Conservation (phyloP, 169 alveolate genomes). For the Cryptosporidium ryanae region DNA sequence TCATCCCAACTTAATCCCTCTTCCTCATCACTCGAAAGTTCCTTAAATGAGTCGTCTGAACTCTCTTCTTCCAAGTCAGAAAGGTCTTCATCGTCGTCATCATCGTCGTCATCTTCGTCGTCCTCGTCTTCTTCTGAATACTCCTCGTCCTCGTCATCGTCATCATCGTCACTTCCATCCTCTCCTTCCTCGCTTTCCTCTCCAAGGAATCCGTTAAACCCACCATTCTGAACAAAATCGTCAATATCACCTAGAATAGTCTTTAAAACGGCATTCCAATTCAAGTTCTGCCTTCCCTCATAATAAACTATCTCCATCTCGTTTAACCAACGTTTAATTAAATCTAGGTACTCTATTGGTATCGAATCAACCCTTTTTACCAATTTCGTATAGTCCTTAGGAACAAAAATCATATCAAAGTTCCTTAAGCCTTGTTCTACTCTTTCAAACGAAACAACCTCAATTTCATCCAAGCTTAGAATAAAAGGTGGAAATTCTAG, state of each 20-base stretch:
- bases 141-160: constrained; percentile 86
- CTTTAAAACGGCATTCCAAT: constrained; percentile 89
- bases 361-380: constrained; percentile 93
- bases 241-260: constrained; percentile 87
- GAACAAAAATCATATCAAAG: constrained; percentile 96
- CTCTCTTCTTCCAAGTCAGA: constrained; percentile 85
- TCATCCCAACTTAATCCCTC: constrained; percentile 91
- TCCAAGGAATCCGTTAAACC: constrained; percentile 88
- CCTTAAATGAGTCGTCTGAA: constrained; percentile 76
- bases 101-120: constrained; percentile 87
- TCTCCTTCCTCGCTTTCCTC: constrained; percentile 76
- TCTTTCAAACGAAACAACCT: constrained; percentile 95
- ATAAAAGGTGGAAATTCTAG: constrained; percentile 97
- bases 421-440: constrained; percentile 95
- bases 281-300: constrained; percentile 91
- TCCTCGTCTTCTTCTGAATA: constrained; percentile 80
- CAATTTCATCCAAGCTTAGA: constrained; percentile 93
- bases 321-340: constrained; percentile 91
- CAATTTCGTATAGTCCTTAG: constrained; percentile 92
- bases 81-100: constrained; percentile 84
- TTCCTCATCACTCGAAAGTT: constrained; percentile 81
- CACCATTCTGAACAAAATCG: constrained; percentile 87
- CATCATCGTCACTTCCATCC: constrained; percentile 80
- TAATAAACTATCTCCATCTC: constrained; percentile 90
- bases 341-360: constrained; percentile 93